Conservation (phyloP, 202 grass and related monocot genomes). For the Setaria italica region DNA sequence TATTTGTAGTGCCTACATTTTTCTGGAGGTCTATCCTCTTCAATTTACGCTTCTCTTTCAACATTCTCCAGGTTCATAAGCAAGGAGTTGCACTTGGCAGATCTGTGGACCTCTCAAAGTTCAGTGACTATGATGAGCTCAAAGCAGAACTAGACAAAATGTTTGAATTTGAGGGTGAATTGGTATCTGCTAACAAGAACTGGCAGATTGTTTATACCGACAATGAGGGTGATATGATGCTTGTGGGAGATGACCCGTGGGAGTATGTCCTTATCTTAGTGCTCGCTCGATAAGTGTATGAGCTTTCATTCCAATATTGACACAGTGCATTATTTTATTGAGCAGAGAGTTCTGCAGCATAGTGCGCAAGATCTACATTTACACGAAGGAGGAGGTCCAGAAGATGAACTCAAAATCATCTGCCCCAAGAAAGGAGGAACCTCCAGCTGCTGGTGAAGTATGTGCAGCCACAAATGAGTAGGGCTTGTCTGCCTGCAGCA, state of each 20-base stretch:
- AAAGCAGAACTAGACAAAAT: constrained; percentile 84
- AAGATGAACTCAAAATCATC: constrained; percentile 83
- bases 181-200: constrained; percentile 63
- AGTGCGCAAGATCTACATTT: constrained; percentile 91
- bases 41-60: not conserved
- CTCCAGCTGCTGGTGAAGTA: constrained; percentile 38
- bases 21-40: not conserved
- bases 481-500: not conserved
- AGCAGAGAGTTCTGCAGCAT: constrained; percentile 92
- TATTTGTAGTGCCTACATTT: not conserved
- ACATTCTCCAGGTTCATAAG: constrained; percentile 77
- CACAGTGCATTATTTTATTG: constrained; percentile 7
- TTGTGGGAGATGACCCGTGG: constrained; percentile 98
- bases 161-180: constrained; percentile 86
- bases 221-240: constrained; percentile 99
- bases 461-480: constrained; percentile 47
- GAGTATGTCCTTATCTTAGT: constrained; percentile 55
- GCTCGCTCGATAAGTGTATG: not conserved
- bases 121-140: constrained; percentile 70
- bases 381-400: constrained; percentile 93
- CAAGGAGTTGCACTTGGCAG: constrained; percentile 88
- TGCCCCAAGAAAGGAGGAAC: constrained; percentile 53
- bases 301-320: constrained; percentile 13
- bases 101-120: constrained; percentile 90
- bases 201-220: constrained; percentile 97